Conservation (phyloP, 345 rosid genomes). For the Gossypium stocksii region DNA sequence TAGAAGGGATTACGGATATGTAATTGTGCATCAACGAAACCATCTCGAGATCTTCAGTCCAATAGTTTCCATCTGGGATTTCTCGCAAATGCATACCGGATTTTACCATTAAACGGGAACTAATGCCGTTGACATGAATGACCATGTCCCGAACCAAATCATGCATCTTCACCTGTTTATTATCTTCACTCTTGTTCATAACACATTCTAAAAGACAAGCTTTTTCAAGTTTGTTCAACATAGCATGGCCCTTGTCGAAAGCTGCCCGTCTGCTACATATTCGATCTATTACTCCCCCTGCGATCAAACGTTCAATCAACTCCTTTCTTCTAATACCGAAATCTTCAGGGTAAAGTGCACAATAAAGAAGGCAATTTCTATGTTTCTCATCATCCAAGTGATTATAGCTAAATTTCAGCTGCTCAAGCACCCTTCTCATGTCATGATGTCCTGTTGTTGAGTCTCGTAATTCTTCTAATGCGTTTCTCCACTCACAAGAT, state of each 20-base stretch:
- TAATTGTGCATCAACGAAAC: neutral
- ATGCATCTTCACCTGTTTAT: conserved; percentile 21
- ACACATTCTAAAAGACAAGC: conserved; percentile 16
- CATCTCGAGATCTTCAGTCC: conserved; percentile 16
- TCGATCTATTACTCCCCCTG: conserved; percentile 17
- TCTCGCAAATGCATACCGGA: conserved; percentile 10
- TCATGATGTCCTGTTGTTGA: neutral
- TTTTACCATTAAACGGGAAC: conserved; percentile 16
- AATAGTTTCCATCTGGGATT: conserved; percentile 5
- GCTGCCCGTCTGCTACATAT: conserved; percentile 2
- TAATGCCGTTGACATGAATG: neutral
- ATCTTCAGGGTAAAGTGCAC: conserved; percentile 23
- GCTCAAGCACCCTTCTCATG: neutral
- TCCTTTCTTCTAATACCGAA: neutral
- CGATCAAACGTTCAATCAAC: conserved; percentile 19
- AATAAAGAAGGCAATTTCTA: conserved; percentile 22
- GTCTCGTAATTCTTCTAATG: conserved; percentile 7
- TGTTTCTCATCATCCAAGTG: conserved; percentile 10
- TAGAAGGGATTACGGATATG: neutral
- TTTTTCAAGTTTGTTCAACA: conserved; percentile 20
- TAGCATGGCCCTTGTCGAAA: conserved; percentile 9
- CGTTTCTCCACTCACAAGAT: conserved; percentile 15
- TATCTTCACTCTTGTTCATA: neutral
- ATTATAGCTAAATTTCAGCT: conserved; percentile 15
- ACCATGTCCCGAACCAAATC: conserved; percentile 26